Evolutionary conservation across 768 basidiomycete genomes (phyloP), one percentile per base, ranked within the genome.

Genomic region (Tulasnella sp.): DNA sequence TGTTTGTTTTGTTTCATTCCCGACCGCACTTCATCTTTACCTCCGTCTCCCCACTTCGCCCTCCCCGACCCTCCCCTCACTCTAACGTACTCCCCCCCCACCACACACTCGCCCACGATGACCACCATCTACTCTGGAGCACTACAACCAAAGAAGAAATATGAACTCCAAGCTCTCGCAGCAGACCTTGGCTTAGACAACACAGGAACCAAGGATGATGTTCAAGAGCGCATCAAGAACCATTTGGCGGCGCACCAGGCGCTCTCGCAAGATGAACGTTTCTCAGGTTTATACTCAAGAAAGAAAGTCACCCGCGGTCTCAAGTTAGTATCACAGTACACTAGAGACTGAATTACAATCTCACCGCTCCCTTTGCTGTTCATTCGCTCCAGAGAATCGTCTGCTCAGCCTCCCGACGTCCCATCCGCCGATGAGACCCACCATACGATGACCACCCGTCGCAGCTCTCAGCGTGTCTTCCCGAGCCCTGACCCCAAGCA

Each of bases 161-260:
- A 85, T 3, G 91, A 92, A 29, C 87, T 92, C 4, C 90, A 88
- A 80, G 87, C 88, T 77, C 89, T 92, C 46, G 90, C 91, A 0
- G 37, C 69, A 18, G 79, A 78, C 29, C 1, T 79, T 5, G 89
- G 89, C 5, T 86, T 92, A 32, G 82, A 83, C 0, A 83, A 91
- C 78, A 87, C 85, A 46, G 91, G 91, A 51, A 92, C 90, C 1
- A 90, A 88, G 79, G 90, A 92, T 40, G 90, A 91, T 3, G 79
- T 92, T 15, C 87, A 88, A 75, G 82, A 82, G n/a, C 86, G 91
- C 78, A 91, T 92, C 79, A 91, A 89, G 37, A 20, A 6, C 69
- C 87, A 91, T 79, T 87, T 92, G 23, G 90, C 91, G 71, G 80
- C 82, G 48, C 86, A 92, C 81, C 88, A 89, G 73, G 80, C 83